phyloP scores from a whole-genome alignment of 2,329 filamentous ascomycete species.

The Nannizziopsis arthrosporioides region DNA sequence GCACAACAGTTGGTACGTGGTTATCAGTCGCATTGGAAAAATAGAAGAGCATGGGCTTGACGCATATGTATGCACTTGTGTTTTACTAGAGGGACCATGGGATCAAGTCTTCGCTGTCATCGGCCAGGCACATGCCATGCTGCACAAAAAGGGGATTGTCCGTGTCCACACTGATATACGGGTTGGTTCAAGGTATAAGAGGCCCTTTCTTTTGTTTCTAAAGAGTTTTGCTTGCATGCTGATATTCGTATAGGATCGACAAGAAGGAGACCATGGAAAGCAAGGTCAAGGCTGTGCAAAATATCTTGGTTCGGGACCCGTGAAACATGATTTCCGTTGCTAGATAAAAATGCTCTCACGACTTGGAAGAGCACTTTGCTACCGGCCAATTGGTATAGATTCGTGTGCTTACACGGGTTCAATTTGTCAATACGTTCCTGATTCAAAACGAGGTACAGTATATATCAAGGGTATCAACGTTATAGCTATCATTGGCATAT shows the following conservation, averaged over 20 bases:
- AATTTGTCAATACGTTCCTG: too few relatives aligned
- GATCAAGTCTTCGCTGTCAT: slow-evolving; percentile 74
- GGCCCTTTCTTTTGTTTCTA: neutral
- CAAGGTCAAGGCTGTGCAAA: slow-evolving; percentile 56
- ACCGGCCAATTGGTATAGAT: too few relatives aligned
- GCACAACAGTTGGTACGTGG: slow-evolving; percentile 73
- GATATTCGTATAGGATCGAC: slow-evolving; percentile 52
- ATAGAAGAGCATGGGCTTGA: neutral
- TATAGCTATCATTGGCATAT: too few relatives aligned
- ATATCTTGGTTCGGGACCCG: slow-evolving; percentile 34
- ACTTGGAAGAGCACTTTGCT: too few relatives aligned
- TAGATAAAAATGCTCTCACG: neutral
- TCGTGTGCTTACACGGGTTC: too few relatives aligned
- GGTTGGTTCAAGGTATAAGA: slow-evolving; percentile 57
- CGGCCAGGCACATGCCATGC: slow-evolving; percentile 69
- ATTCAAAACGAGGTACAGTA: neutral
- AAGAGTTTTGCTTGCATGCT: neutral
- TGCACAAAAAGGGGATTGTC: slow-evolving; percentile 65
- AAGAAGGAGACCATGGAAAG: slow-evolving; percentile 72
- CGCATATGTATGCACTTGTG: neutral
- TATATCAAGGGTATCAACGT: neutral
- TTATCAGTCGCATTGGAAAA: neutral
- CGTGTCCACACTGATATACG: slow-evolving; percentile 83
- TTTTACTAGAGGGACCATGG: slow-evolving; percentile 67
- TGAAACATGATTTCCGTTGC: neutral